Percentiles rank a stretch among this genome's conserved stretches.
Evolutionary conservation across 108 stramenopile genomes (phyloP).

Genomic region (Skeletonema potamos): DNA sequence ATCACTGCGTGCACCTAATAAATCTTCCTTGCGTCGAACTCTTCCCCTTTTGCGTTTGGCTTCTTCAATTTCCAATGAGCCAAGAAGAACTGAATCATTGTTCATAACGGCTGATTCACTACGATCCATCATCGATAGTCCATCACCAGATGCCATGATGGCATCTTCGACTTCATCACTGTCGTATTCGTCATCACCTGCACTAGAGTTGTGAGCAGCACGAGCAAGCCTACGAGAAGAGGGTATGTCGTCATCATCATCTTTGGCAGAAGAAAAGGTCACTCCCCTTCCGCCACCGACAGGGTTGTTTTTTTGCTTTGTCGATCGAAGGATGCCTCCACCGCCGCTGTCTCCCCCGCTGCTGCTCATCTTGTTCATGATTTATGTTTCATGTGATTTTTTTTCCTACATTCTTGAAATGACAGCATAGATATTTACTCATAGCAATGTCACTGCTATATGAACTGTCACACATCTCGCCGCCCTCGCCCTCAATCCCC

Average conservation of each 20-base stretch:
- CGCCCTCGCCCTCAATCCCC: no score
- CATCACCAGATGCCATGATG: constrained; percentile 41
- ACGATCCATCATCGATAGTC: constrained; percentile 4
- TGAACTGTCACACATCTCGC: no score
- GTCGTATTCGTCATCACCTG: constrained; percentile 22
- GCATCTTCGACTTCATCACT: constrained; percentile 49
- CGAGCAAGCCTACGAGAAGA: neutral
- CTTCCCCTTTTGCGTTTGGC: constrained; percentile 34
- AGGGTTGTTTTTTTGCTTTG: neutral
- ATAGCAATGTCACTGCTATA: no score
- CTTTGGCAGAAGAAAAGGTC: constrained; percentile 6
- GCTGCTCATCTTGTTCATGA: neutral
- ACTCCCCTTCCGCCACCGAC: neutral
- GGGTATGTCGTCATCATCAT: constrained; percentile 17
- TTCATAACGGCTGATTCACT: constrained; percentile 6
- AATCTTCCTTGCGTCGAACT: constrained; percentile 21
- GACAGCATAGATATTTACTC: no score
- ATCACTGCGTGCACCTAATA: neutral
- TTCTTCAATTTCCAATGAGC: constrained; percentile 23
- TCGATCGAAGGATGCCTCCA: constrained; percentile 10
- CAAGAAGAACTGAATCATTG: constrained; percentile 10
- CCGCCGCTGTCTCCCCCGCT: neutral
- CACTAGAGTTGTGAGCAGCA: neutral
- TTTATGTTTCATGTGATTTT: neutral
- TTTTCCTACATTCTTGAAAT: no score